These are phyloP conservation scores for Ciborinia camelliae DNA, from an alignment of 2,329 filamentous ascomycete species.

Conservation along the genomic window DNA sequence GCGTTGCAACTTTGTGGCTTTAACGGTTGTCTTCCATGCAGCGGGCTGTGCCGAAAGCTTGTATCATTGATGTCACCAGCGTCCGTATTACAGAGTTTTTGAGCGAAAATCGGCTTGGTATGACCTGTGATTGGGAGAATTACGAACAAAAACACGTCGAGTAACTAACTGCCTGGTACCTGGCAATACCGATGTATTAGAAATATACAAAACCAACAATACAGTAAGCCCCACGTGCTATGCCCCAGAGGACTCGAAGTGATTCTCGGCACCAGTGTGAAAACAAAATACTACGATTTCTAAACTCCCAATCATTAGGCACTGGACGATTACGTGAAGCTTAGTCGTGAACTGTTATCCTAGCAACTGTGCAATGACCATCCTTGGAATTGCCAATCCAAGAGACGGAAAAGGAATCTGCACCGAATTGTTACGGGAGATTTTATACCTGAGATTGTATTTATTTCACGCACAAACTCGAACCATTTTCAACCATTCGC, in stretches of 20 bases:
- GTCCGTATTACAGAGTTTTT: slow-evolving; percentile 8
- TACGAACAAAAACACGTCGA: not conserved
- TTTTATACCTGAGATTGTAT: not conserved
- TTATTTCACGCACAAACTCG: not conserved
- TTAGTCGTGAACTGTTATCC: not conserved
- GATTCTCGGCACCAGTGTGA: not conserved
- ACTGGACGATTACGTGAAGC: slow-evolving; percentile 1
- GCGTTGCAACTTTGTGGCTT: slow-evolving; percentile 8
- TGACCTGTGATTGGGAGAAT: slow-evolving; percentile 10
- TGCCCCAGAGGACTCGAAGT: not conserved
- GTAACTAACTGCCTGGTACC: not conserved
- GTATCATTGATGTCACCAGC: not conserved
- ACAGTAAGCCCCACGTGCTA: slow-evolving; percentile 2
- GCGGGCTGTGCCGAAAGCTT: slow-evolving; percentile 10
- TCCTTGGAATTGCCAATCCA: not conserved
- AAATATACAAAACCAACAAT: not conserved
- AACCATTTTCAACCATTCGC: not conserved
- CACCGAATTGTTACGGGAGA: not conserved
- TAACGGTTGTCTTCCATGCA: slow-evolving; percentile 15
- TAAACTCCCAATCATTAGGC: not conserved
- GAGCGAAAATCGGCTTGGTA: not conserved
- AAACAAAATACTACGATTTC: not conserved
- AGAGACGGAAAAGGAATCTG: not conserved
- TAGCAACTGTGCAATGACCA: not conserved
- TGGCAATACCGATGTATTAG: slow-evolving; percentile 5